Evolutionary conservation across 1,284 basidiomycete species (phyloP).

Genomic region (Laetiporus sulphureus): DNA sequence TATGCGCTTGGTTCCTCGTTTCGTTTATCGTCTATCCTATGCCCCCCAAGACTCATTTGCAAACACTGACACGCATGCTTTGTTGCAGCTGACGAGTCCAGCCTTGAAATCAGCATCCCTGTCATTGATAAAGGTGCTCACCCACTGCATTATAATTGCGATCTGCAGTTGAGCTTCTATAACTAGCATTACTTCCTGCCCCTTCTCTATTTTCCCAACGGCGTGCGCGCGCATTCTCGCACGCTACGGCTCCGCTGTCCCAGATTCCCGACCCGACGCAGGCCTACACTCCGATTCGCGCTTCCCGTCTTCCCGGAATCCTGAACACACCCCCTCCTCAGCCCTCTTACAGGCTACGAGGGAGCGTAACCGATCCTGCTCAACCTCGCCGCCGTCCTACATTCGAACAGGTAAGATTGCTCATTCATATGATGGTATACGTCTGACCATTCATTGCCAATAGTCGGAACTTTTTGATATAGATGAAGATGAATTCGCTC

Average conservation of each 20-base stretch:
- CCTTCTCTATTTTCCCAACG: conserved; percentile 56
- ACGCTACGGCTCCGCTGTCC: conserved; percentile 22
- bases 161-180: conserved; percentile 7
- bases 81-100: conserved; percentile 18
- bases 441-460: conserved; percentile 25
- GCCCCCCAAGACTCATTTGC: no score
- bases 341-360: conserved; percentile 55
- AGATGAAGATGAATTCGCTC: conserved; percentile 58
- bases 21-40: conserved; percentile 7
- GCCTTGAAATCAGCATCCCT: conserved; percentile 20
- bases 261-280: conserved; percentile 21
- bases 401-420: conserved; percentile 27
- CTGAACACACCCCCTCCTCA: conserved; percentile 67
- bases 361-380: conserved; percentile 66
- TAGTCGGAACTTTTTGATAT: conserved; percentile 69
- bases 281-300: conserved; percentile 28
- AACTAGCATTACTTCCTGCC: conserved; percentile 50
- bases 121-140: conserved; percentile 26
- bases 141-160: not conserved
- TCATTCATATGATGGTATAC: not conserved
- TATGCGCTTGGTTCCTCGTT: not conserved
- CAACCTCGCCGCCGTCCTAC: conserved; percentile 52
- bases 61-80: not conserved
- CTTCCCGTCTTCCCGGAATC: conserved; percentile 19
- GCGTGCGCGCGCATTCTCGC: conserved; percentile 45